A percentile compares a stretch with the other conserved stretches of the same genome.
phyloP scores from a whole-genome alignment of 768 basidiomycete genomes.

The Pleurotus djamor region DNA sequence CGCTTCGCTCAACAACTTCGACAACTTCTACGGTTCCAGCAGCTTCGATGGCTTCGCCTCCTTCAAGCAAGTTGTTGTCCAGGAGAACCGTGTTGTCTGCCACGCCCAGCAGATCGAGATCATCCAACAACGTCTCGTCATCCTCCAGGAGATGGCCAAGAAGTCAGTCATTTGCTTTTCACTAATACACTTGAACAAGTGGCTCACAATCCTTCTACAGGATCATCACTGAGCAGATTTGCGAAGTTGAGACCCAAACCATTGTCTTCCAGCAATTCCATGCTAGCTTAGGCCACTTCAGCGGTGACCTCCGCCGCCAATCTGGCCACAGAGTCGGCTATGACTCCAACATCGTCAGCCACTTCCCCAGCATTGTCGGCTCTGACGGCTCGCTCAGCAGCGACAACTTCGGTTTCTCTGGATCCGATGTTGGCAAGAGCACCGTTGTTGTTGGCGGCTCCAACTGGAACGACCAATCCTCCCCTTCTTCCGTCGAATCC shows the following conservation, averaged over 20 bases:
- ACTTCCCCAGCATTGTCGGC: constrained; percentile 29
- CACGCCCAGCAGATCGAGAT: constrained; percentile 32
- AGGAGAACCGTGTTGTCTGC: constrained; percentile 34
- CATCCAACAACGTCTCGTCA: constrained; percentile 42
- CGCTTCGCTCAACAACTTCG: constrained; percentile 34
- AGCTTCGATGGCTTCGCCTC: constrained; percentile 36
- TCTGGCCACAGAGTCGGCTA: constrained; percentile 36
- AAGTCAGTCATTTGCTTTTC: constrained; percentile 20
- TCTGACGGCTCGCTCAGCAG: constrained; percentile 33
- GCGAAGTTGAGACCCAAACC: constrained; percentile 48
- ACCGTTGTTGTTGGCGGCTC: constrained; percentile 31
- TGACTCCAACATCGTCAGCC: constrained; percentile 31
- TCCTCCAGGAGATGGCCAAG: constrained; percentile 46
- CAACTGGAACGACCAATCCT: constrained; percentile 35
- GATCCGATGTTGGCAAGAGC: constrained; percentile 32
- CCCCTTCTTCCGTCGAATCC: constrained; percentile 25
- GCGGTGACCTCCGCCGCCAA: constrained; percentile 35
- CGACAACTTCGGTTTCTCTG: constrained; percentile 38
- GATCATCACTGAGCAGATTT: constrained; percentile 44
- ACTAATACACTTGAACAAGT: background rate
- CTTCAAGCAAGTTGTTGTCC: constrained; percentile 29
- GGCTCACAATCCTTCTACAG: constrained; percentile 15
- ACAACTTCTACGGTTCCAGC: constrained; percentile 41
- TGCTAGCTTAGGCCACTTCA: constrained; percentile 36
- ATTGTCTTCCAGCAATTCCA: constrained; percentile 42